Conservation (phyloP, 139 green algal species). For the Chlamydomonas eustigma region DNA sequence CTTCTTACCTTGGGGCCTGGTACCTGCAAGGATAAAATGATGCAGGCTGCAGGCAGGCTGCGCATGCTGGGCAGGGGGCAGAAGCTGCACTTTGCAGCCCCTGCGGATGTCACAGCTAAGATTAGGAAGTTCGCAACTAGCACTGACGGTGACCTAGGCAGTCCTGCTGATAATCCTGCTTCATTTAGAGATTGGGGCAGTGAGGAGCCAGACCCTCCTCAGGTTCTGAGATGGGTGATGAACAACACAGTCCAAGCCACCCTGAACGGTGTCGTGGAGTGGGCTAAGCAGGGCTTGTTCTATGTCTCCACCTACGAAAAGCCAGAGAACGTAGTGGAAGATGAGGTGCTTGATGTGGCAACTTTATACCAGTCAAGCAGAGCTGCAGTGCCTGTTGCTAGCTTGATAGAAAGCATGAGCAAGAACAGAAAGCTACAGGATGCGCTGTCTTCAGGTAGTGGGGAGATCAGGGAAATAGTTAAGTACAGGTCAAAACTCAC, state of each 20-base stretch:
- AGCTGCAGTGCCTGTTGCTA: background rate
- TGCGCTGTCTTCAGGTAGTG: background rate
- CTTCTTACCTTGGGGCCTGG: conserved; percentile 55
- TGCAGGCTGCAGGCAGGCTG: conserved; percentile 40
- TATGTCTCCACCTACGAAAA: conserved; percentile 27
- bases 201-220: background rate
- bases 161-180: background rate
- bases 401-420: background rate
- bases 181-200: too few relatives aligned
- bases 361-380: conserved; percentile 16
- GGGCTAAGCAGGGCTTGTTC: conserved; percentile 34
- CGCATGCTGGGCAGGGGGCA: conserved; percentile 36
- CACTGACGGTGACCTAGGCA: background rate
- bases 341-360: conserved; percentile 33
- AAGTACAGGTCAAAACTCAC: background rate
- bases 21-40: conserved; percentile 58
- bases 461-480: background rate
- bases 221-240: conserved; percentile 41
- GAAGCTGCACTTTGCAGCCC: conserved; percentile 25
- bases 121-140: conserved; percentile 1
- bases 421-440: background rate
- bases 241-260: conserved; percentile 32
- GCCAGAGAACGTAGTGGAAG: conserved; percentile 26
- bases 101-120: conserved; percentile 30
- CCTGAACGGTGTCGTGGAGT: conserved; percentile 20